Base-by-base conservation (phyloP, 1,139 yeast species). In the Saccharomyces hybrid region DNA sequence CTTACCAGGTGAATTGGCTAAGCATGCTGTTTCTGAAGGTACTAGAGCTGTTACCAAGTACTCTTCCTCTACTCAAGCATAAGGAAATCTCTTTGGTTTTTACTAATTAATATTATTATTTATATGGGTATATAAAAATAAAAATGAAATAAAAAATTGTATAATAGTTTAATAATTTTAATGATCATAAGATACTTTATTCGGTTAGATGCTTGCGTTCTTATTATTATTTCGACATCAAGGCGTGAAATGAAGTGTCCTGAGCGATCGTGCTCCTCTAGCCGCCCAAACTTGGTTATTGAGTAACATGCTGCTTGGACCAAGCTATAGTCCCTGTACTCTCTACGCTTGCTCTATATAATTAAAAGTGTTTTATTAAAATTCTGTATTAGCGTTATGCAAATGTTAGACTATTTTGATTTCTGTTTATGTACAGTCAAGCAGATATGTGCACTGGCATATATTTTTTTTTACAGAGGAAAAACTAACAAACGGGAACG, bases 41-140 rank as follows among this genome's bases (percentile, higher is more conserved):
- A 91, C 98, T 71, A 90, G 97, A 86, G 97, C 99, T 77, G 98
- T 93, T 71, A 91, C 98, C 78, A 93, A 93, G 84, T 93, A 91
- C 85, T 89, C 97, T 72, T 88, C 97, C 73, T 85, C 90, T 69
- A 65, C 67, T 60, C 69, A 65, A 63, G 69, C 69, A 59, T 65
- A 61, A 38, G 16, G 44, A 38, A 19, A 38, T 38, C 26, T 19
- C 44, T 38, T 38, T 38, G 44, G 44, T 24, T 4, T 38, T 38
- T 19, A 24, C 26, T 38, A 38, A 38, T 38, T 38, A 38, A 38
- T 38, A 38, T 38, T 38, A 38, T 38, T 38, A 49, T 48, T 49
- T 32, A 49, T 49, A 53, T 57, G 50, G 55, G 48, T 53, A 53
- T 58, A 55, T 52, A 52, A 52, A 51, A 52, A 50, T 53, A 50